Conservation (phyloP, 1,139 yeast species). For the Geotrichum reessii region DNA sequence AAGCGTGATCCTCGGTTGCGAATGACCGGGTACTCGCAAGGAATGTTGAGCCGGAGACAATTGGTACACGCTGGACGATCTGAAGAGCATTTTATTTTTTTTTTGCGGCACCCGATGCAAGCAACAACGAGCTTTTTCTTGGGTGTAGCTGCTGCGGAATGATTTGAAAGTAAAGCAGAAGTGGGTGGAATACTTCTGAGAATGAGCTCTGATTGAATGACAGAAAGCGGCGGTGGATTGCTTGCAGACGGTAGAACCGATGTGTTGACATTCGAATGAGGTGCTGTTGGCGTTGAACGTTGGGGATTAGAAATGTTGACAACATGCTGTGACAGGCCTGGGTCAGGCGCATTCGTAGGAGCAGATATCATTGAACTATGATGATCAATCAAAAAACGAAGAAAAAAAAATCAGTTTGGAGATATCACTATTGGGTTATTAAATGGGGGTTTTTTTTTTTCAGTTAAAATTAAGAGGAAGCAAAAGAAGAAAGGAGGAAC, state of each 20-base stretch:
- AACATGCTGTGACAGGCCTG: neutral
- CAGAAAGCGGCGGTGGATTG: neutral
- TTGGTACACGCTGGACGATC: constrained; percentile 39
- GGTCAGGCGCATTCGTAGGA: neutral
- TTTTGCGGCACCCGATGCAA: constrained; percentile 36
- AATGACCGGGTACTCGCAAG: constrained; percentile 37
- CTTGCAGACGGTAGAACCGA: neutral
- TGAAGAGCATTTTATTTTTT: constrained; percentile 38
- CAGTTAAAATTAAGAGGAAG: no score
- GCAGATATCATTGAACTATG: neutral
- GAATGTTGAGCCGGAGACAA: constrained; percentile 34
- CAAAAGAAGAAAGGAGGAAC: no score
- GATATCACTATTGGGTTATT: no score
- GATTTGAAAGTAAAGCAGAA: neutral
- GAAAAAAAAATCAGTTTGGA: no score
- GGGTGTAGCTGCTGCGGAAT: constrained; percentile 13
- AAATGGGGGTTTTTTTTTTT: no score
- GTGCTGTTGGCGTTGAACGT: neutral
- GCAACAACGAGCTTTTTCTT: constrained; percentile 36
- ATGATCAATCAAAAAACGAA: neutral
- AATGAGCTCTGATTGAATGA: neutral
- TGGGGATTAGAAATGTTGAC: neutral
- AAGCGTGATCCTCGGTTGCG: constrained; percentile 38
- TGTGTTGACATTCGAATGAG: neutral
- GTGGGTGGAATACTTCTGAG: neutral